A percentile compares a stretch with the other conserved stretches of the same genome.
Evolutionary conservation across 2,329 filamentous ascomycete genomes (phyloP).

Genomic region (Talaromyces marneffei): DNA sequence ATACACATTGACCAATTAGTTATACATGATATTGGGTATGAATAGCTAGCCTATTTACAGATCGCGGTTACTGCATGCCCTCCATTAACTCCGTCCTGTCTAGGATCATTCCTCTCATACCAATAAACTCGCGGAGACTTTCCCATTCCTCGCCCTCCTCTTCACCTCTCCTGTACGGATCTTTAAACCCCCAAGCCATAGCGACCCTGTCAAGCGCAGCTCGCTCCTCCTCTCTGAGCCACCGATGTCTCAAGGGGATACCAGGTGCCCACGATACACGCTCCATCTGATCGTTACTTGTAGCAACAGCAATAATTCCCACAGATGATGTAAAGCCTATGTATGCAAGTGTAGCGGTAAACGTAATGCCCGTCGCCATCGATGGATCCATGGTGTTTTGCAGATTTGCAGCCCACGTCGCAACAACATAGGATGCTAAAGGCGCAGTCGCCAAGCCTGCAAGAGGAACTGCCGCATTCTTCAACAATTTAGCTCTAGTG

Average conservation of each 20-base stretch:
- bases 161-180: slow-evolving; percentile 72
- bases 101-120: slow-evolving; percentile 79
- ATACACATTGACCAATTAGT: not conserved
- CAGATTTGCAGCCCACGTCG: slow-evolving; percentile 58
- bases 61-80: slow-evolving; percentile 65
- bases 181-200: slow-evolving; percentile 85
- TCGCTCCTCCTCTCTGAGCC: slow-evolving; percentile 84
- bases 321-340: slow-evolving; percentile 73
- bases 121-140: slow-evolving; percentile 72
- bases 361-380: slow-evolving; percentile 70
- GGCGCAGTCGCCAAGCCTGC: slow-evolving; percentile 35
- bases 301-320: slow-evolving; percentile 76
- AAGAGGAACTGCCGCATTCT: slow-evolving; percentile 36
- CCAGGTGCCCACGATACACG: slow-evolving; percentile 86
- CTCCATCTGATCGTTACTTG: slow-evolving; percentile 90
- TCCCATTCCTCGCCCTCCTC: slow-evolving; percentile 92
- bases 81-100: slow-evolving; percentile 88
- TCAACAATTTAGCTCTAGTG: slow-evolving; percentile 39
- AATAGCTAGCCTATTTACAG: not conserved
- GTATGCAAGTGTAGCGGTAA: slow-evolving; percentile 77
- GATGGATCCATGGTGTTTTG: slow-evolving; percentile 72
- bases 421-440: slow-evolving; percentile 56
- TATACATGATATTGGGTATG: not conserved
- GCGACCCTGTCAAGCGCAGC: slow-evolving; percentile 81
- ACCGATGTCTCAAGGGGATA: slow-evolving; percentile 71